These are phyloP conservation scores for Polygonum maritimum DNA, from an alignment of 148 eudicot species.

Conservation along the genomic window DNA sequence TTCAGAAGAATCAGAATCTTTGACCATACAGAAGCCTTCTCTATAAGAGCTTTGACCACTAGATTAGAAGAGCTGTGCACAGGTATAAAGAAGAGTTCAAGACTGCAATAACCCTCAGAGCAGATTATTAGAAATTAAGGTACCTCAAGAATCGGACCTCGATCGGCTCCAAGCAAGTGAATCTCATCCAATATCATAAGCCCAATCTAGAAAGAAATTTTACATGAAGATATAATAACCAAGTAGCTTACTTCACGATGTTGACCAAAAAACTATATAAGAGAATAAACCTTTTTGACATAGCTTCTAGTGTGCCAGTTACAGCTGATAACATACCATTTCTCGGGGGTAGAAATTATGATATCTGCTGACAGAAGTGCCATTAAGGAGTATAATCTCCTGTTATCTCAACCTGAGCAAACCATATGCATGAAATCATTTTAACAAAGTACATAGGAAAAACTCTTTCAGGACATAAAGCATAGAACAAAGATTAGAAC, in stretches of 20 bases:
- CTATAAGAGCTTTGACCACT: background rate
- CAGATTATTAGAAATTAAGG: background rate
- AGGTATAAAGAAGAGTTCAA: background rate
- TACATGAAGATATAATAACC: background rate
- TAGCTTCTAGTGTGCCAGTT: slow-evolving; percentile 92
- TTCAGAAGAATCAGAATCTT: background rate
- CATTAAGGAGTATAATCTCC: slow-evolving; percentile 85
- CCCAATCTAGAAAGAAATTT: slow-evolving; percentile 34
- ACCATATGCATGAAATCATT: slow-evolving; percentile 9
- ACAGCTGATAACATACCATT: slow-evolving; percentile 99
- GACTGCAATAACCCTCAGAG: background rate
- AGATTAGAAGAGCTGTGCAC: background rate
- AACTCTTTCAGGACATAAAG: background rate
- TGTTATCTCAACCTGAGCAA: slow-evolving; percentile 91
- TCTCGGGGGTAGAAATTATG: slow-evolving; percentile 96
- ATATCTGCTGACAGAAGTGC: slow-evolving; percentile 94
- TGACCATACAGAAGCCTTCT: background rate
- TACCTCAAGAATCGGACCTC: slow-evolving; percentile 99
- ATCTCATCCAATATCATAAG: slow-evolving; percentile 97
- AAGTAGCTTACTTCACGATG: background rate
- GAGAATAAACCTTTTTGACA: slow-evolving; percentile 52
- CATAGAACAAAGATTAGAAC: slow-evolving; percentile 12
- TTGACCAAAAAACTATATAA: background rate
- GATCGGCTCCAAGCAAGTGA: slow-evolving; percentile 96
- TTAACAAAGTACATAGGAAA: slow-evolving; percentile 1